Base-by-base conservation (phyloP, 2,329 filamentous ascomycete species). In the Fulvia fulva region DNA sequence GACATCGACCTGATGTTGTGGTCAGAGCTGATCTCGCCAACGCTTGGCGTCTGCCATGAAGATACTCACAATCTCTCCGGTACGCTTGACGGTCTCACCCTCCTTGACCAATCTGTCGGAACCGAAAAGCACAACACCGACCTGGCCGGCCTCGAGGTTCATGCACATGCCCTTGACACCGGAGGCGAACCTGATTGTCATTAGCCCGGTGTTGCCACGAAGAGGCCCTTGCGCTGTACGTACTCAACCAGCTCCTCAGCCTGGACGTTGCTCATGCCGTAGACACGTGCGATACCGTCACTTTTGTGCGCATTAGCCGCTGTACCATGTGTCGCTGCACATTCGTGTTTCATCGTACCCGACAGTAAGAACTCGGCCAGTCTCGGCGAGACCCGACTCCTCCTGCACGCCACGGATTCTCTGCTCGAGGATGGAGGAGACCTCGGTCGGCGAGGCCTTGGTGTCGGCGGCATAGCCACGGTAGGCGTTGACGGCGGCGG, bases 121-220 rank as follows among this genome's bases (percentile, higher is more conserved):
- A 88, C 94, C 94, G 87, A 99, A 99, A 76, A 99, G 87, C 87
- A 99, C 94, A 75, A 99, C 92, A 96, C 94, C 94, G 83, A 99
- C 94, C 83, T 97, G 94, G 80, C 94, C 94, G 80, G 94, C 94
- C 84, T 99, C 94, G 82, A 99, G 88, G 90, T 99, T 99, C 93
- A 99, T 97, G 90, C 93, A 97, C 94, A 99, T 99, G 80, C 94
- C 94, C 88, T 97, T 97, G 81, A 97, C 94, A 80, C 94, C 94
- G 69, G 94, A 99, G 75, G 94, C 91, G 84, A 99, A 99, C 85
- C 92, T 97, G 69, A 41, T 43, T 34, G 50, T 53, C 45, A 59
- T 59, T 59, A 66, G 63, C 44, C 34, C 51, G 28, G 32, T 50
- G 41, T 19, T 32, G 22, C 23, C 25, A 47, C 37, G n/a, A 34